Base-by-base conservation (phyloP, 164 flowering plant species). In the Chloranthus sessilifolius region DNA sequence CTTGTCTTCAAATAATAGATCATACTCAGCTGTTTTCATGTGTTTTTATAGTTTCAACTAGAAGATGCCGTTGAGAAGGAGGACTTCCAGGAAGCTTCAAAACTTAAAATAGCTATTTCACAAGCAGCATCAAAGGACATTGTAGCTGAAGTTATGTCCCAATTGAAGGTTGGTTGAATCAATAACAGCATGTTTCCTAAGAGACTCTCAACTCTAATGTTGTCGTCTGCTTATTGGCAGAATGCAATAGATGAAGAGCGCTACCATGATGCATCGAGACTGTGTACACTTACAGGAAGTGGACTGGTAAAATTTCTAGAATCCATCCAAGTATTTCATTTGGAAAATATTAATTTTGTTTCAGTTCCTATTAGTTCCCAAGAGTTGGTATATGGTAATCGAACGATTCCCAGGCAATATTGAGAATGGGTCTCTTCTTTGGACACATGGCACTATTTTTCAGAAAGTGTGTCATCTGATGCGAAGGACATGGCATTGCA, bases 1-100 rank as follows among this genome's bases (percentile, higher is more conserved):
- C 34, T 30, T 30, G 34, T 5, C 34, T 30, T 30, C 34, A 30
- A 30, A 30, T 30, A 30, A 30, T 10, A 30, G 34, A 30, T 5
- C 17, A 19, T 4, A 15, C 20, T 12, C 8, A 12, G 16, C 43
- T 39, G 17, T 39, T 39, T 2, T 3, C 9, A 9, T 20, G 6
- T 41, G 21, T 8, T n/a, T 47, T 59, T 71, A 33, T 77, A 92
- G 99, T 88, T 82, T 71, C 96, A 88, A 77, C 79, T 92, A 12
- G 95, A 82, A 59, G 99, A 83, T 42, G 96, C 99, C 28, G 67
- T 92, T 71, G 96, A 92, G 69, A 82, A 73, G 53, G 96, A 92
- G 67, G 95, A 92, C 43, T 92, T 92, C 49, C 55, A 62, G 53
- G 91, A 86, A 72, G 96, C 99, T 55, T 80, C 79, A 22, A 83